Evolutionary conservation across 208 protist species (phyloP).

Genomic region (Leishmania braziliensis): DNA sequence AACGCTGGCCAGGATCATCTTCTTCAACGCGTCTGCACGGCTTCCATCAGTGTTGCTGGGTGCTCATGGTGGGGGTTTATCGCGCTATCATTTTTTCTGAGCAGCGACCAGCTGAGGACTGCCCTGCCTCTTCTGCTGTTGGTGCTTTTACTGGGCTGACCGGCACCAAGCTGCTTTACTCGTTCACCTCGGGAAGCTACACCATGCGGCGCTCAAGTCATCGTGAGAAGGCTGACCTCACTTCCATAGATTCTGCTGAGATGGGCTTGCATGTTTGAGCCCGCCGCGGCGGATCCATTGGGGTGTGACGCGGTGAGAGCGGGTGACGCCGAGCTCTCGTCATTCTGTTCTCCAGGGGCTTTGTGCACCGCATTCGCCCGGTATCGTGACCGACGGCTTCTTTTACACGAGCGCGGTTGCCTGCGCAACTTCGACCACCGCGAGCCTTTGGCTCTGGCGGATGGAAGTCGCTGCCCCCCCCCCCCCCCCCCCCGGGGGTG

Average conservation of each 20-base stretch:
- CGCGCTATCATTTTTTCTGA: constrained; percentile 19
- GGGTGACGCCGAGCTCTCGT: background rate
- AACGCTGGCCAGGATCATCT: constrained; percentile 41
- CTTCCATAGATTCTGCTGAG: constrained; percentile 47
- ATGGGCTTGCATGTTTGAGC: constrained; percentile 57
- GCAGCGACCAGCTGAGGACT: background rate
- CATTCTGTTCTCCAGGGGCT: background rate
- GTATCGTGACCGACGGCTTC: background rate
- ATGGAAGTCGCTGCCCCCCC: background rate
- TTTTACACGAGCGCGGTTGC: constrained; percentile 1
- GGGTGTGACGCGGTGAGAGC: background rate
- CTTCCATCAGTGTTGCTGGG: constrained; percentile 57
- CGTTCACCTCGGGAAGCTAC: background rate
- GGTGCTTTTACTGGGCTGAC: background rate
- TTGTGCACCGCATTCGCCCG: background rate
- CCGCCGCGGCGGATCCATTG: constrained; percentile 13
- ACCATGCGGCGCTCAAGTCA: background rate
- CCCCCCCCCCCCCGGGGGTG: background rate
- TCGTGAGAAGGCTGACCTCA: constrained; percentile 7
- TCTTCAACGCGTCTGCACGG: constrained; percentile 49
- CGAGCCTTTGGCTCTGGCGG: background rate
- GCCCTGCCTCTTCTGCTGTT: background rate
- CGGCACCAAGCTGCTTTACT: background rate
- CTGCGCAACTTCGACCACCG: background rate
- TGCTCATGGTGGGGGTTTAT: constrained; percentile 45